Base-by-base conservation (phyloP, 225 moss, liverwort and hornwort genomes). In the Sphagnum tenellum region DNA sequence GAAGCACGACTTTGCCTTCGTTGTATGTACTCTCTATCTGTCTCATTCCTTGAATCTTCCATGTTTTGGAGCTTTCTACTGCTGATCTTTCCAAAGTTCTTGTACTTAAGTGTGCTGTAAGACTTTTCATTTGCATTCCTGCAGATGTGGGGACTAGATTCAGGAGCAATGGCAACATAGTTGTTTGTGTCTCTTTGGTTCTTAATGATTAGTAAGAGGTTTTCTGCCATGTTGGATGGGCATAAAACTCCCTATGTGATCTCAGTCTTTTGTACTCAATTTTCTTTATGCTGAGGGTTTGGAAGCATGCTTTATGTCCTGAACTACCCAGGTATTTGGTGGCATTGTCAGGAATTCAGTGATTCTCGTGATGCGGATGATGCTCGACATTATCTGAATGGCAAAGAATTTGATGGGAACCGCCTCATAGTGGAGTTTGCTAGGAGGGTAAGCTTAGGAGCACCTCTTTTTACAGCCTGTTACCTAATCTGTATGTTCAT, bases 1-100 rank as follows among this genome's bases (percentile, higher is more conserved):
- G 95, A 95, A 95, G 89, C 89, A 95, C 82, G 92, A 88, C 82
- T 95, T 95, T 69, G 95, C 95, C 49, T 95, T 95, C 82, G 89
- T 92, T 85, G 95, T 95, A 80, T 81, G 95, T 87, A 56, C 58
- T 60, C 70, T 54, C 63, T 70, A 61, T 56, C 66, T 8, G 46
- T 65, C 69, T 67, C 48, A 0, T 60, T 13, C 7, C 45, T 13
- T 7, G 7, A 6, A 60, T 13, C 6, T 45, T 7, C 14, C 12
- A 6, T 12, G n/a, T 60, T 6, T 5, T 5, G 59, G 7, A 5
- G 7, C 59, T 60, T 7, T 12, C 12, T 13, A 52, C 7, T 52
- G 0, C 9, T 5, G 9, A 52, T 9, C 52, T 5, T 52, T 6
- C 52, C 52, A 0, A 9, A 52, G 6, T 6, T 52, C 52, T 52